phyloP scores from a whole-genome alignment of 345 rosid species.

The Melaleuca quinquenervia region DNA sequence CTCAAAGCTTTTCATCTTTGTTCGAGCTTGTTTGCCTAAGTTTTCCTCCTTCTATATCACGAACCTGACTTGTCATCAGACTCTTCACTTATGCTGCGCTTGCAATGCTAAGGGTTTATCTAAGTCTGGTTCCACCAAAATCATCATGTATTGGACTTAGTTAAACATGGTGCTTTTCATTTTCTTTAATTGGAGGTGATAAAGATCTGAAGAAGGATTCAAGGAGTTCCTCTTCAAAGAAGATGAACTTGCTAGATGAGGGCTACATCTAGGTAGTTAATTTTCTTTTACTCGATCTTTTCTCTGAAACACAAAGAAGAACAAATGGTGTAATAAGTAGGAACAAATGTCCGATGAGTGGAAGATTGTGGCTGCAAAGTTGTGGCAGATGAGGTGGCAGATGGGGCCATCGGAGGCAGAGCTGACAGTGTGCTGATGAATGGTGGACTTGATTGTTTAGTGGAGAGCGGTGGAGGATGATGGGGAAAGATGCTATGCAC shows the following conservation, averaged over 20 bases:
- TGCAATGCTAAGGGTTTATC: not conserved
- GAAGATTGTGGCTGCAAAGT: not conserved
- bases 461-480: not conserved
- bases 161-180: not conserved
- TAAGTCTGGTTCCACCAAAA: not conserved
- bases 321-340: not conserved
- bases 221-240: not conserved
- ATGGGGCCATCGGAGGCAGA: not conserved
- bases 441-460: not conserved
- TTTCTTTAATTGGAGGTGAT: not conserved
- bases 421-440: not conserved
- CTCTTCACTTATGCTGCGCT: fast-evolving
- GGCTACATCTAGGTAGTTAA: not conserved
- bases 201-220: not conserved
- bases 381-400: not conserved
- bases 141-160: not conserved
- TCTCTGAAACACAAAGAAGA: not conserved
- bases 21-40: not conserved
- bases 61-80: not conserved
- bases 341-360: not conserved
- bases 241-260: not conserved
- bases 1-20: not conserved
- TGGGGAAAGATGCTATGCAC: not conserved
- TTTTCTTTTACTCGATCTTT: not conserved
- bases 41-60: not conserved